phyloP scores from a whole-genome alignment of 2,329 filamentous ascomycete species.

The Aspergillus caelatus region DNA sequence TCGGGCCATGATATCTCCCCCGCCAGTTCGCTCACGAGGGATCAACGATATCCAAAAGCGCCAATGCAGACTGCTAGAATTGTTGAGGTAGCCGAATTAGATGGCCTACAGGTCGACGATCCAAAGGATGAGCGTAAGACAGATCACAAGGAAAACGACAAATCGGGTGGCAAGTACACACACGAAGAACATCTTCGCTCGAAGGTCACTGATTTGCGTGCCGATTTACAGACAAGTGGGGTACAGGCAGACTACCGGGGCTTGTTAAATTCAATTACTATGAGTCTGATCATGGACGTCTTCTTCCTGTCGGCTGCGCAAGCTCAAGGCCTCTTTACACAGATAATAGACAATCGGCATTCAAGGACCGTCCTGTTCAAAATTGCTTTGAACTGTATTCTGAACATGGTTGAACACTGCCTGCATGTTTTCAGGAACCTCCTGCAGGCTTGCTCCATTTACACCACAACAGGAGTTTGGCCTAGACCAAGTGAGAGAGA shows the following conservation, averaged over 20 bases:
- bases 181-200: slow-evolving; percentile 14
- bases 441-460: slow-evolving; percentile 28
- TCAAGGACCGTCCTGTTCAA: slow-evolving; percentile 21
- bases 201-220: slow-evolving; percentile 24
- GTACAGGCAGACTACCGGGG: slow-evolving; percentile 17
- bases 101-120: slow-evolving; percentile 36
- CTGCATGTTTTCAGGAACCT: slow-evolving; percentile 31
- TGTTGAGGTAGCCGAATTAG: slow-evolving; percentile 38
- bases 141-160: slow-evolving; percentile 2
- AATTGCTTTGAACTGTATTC: slow-evolving; percentile 26
- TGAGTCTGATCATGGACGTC: slow-evolving; percentile 35
- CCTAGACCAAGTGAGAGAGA: slow-evolving; percentile 33
- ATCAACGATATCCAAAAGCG: not conserved
- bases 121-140: slow-evolving; percentile 14
- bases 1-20: slow-evolving; percentile 5
- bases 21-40: slow-evolving; percentile 6
- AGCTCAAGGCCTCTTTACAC: slow-evolving; percentile 26
- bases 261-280: slow-evolving; percentile 22
- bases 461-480: slow-evolving; percentile 36
- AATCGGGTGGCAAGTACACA: not conserved
- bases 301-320: slow-evolving; percentile 32
- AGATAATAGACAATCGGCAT: slow-evolving; percentile 28
- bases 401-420: slow-evolving; percentile 37
- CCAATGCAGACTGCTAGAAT: slow-evolving; percentile 16
- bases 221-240: slow-evolving; percentile 18